A percentile compares a stretch with the other conserved stretches of the same genome.
These are phyloP conservation scores for Backusella westeae DNA, from an alignment of 192 early-diverging fungal genomes.

Conservation along the genomic window DNA sequence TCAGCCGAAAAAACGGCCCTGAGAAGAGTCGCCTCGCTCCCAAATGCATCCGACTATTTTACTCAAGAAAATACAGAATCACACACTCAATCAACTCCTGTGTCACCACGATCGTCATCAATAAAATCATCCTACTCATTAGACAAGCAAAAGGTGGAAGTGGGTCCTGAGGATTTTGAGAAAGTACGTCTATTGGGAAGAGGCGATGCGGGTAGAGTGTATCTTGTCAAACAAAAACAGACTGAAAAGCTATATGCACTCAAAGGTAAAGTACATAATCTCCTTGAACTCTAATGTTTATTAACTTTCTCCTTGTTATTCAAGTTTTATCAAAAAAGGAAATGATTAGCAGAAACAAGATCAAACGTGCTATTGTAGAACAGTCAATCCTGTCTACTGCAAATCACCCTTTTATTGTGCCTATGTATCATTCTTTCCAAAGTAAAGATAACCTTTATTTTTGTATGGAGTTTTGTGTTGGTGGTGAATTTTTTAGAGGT, in stretches of 20 bases:
- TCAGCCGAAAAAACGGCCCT: not conserved
- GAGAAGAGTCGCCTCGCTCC: constrained; percentile 1
- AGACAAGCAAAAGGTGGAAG: constrained; percentile 9
- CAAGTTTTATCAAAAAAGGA: constrained; percentile 82
- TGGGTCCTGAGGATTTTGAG: constrained; percentile 8
- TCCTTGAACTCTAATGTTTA: not conserved
- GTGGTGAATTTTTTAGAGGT: constrained; percentile 86
- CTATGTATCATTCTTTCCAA: constrained; percentile 89
- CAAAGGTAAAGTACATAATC: constrained; percentile 14
- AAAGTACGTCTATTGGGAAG: constrained; percentile 30
- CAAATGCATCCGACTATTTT: constrained; percentile 6
- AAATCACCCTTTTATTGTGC: constrained; percentile 89
- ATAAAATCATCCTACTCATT: constrained; percentile 16
- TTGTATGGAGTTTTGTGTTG: constrained; percentile 85
- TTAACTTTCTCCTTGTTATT: not conserved
- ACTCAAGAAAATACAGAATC: not conserved
- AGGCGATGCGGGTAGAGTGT: constrained; percentile 29
- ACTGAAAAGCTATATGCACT: constrained; percentile 26
- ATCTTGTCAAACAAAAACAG: constrained; percentile 25
- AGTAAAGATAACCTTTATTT: constrained; percentile 84
- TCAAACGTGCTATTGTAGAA: constrained; percentile 93
- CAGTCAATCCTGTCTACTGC: constrained; percentile 88
- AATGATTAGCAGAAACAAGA: constrained; percentile 97
- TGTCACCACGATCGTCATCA: not conserved
- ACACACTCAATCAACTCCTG: not conserved